These are phyloP conservation scores for Septoria petroselini DNA, from an alignment of 2,329 filamentous ascomycete genomes.

Conservation along the genomic window DNA sequence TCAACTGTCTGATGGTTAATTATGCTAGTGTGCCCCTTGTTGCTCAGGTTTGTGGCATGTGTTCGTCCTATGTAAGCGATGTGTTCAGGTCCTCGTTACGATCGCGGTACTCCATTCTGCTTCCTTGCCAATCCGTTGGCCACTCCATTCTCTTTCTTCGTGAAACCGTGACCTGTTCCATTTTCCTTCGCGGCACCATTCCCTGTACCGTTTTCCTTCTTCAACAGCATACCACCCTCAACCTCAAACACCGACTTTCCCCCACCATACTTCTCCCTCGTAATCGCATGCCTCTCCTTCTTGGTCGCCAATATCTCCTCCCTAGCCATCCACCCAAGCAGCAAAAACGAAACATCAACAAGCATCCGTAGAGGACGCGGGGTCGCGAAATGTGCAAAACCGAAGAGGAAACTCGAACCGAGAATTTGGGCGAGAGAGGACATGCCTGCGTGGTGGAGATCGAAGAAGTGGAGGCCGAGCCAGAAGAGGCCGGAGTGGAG, in stretches of 20 bases:
- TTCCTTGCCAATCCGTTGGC: too few species aligned
- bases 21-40: too few species aligned
- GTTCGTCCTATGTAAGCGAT: too few species aligned
- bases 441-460: constrained; percentile 38
- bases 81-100: too few species aligned
- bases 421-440: not conserved
- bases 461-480: constrained; percentile 35
- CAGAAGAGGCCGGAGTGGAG: constrained; percentile 31
- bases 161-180: too few species aligned
- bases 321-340: constrained; percentile 37
- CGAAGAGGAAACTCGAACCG: not conserved
- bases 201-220: too few species aligned
- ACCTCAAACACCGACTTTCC: constrained; percentile 18
- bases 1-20: too few species aligned
- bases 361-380: constrained; percentile 7
- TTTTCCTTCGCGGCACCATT: too few species aligned
- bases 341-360: constrained; percentile 16
- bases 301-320: constrained; percentile 38
- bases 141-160: too few species aligned
- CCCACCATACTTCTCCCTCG: constrained; percentile 15
- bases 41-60: too few species aligned
- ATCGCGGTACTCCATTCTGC: too few species aligned
- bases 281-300: constrained; percentile 25
- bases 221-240: too few species aligned
- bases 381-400: constrained; percentile 35